These are phyloP conservation scores for Tothia fuscella DNA, from an alignment of 2,329 filamentous ascomycete genomes.

Conservation along the genomic window DNA sequence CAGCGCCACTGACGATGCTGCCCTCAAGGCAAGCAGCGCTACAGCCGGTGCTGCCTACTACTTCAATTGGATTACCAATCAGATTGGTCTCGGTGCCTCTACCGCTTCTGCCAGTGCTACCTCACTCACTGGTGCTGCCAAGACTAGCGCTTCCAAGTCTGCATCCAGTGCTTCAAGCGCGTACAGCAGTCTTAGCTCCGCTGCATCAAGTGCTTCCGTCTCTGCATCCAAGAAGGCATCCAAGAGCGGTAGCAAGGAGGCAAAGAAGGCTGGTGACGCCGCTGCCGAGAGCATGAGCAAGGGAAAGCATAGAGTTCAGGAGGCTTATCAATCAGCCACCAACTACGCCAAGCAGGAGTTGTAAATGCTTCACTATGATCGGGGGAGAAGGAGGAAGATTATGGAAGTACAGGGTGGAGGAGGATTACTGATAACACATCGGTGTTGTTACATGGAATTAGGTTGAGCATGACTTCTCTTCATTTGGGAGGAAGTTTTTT, in stretches of 20 bases:
- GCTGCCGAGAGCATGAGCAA: slow-evolving; percentile 20
- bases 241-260: slow-evolving; percentile 2
- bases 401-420: too few relatives aligned
- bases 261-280: slow-evolving; percentile 20
- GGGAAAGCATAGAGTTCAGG: slow-evolving; percentile 14
- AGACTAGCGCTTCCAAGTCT: slow-evolving; percentile 14
- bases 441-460: too few relatives aligned
- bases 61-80: slow-evolving; percentile 11
- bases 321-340: slow-evolving; percentile 21
- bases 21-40: neutral
- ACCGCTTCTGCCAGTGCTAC: slow-evolving; percentile 18
- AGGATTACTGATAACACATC: too few relatives aligned
- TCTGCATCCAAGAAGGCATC: slow-evolving; percentile 18
- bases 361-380: too few relatives aligned
- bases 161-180: slow-evolving; percentile 21
- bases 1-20: slow-evolving; percentile 58
- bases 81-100: slow-evolving; percentile 33
- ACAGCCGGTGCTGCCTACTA: slow-evolving; percentile 1
- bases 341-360: slow-evolving; percentile 33
- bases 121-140: slow-evolving; percentile 15
- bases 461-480: too few relatives aligned
- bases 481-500: too few relatives aligned
- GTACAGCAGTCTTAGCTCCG: slow-evolving; percentile 21
- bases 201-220: slow-evolving; percentile 20
- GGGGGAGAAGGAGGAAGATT: too few relatives aligned